Base-by-base conservation (phyloP, 2,329 filamentous ascomycete species). In the Fusarium tjaetaba region DNA sequence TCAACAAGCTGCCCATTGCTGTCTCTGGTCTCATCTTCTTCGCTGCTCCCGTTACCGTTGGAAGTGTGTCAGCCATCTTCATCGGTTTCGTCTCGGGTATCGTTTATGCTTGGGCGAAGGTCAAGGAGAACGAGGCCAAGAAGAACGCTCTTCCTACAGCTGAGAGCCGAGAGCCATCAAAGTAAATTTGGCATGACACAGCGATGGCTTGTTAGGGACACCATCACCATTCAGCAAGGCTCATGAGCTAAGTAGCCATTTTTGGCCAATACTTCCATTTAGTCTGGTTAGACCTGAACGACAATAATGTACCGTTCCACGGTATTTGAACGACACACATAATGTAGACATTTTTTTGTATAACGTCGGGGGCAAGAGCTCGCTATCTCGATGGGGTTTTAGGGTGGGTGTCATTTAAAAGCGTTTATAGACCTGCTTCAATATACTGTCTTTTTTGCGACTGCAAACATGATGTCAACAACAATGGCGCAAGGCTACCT, bases 1-100 rank as follows among this genome's bases (percentile, higher is more conserved):
- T 99, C 79, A 99, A 99, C 90, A 99, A 99, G 88, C 91, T 99
- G 39, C 96, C 96, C 39, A 95, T 99, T 77, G 96, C 96, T 60
- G 82, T 99, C 76, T 96, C 93, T 72, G 96, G 96, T 46, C 89
- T 99, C 53, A 84, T 98, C 79, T 99, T 99, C 89, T 99, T 99
- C 84, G 90, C 96, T 72, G 95, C 95, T 1, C 95, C 96, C 1
- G 93, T 97, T 77, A 98, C 96, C 1, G 89, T 98, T 69, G 94
- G 94, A 77, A 96, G 94, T 80, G 94, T 97, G 18, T 94, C 94
- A n/a, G 96, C 96, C 77, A 98, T 99, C 80, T 87, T 91, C 70
- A 88, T 98, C 68, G 96, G 96, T 46, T 98, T 98, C 82, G 84
- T 98, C 76, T 96, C 93, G 78, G 96, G 96, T 76, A 89, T 98